These are phyloP conservation scores for Choanephora cucurbitarum DNA, from an alignment of 371 early-diverging fungal genomes.

Conservation along the genomic window DNA sequence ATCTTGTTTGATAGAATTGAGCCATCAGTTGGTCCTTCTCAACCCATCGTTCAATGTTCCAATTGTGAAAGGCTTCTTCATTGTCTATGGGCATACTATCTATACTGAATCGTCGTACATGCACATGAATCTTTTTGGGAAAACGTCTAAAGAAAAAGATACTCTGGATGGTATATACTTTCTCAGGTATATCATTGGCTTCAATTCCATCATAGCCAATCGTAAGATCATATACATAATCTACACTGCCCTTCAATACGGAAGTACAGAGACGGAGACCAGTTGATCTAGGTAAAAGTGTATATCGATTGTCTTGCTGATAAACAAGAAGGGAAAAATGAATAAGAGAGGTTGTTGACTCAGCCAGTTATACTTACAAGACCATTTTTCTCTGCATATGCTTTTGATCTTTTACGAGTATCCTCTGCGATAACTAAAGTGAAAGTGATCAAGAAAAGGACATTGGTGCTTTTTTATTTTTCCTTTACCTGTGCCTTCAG, in stretches of 20 bases:
- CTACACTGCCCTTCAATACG: slow-evolving; percentile 59
- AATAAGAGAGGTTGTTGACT: no score
- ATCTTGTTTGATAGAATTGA: slow-evolving; percentile 62
- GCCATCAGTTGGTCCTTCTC: slow-evolving; percentile 88
- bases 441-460: no score
- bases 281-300: slow-evolving; percentile 79
- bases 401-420: slow-evolving; percentile 52
- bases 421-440: slow-evolving; percentile 13
- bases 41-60: slow-evolving; percentile 76
- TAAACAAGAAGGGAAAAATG: no score
- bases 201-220: slow-evolving; percentile 82
- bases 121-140: slow-evolving; percentile 73
- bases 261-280: slow-evolving; percentile 70
- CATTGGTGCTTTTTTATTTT: no score
- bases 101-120: slow-evolving; percentile 62
- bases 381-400: slow-evolving; percentile 52
- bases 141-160: slow-evolving; percentile 70
- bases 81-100: slow-evolving; percentile 58
- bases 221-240: slow-evolving; percentile 82
- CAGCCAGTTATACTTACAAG: neutral
- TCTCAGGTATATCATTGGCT: slow-evolving; percentile 69
- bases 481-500: slow-evolving; percentile 79
- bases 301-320: slow-evolving; percentile 55
- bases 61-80: slow-evolving; percentile 66
- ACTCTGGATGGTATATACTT: slow-evolving; percentile 67